Base-by-base conservation (phyloP, 2,329 filamentous ascomycete species). In the Fusarium euwallaceae region DNA sequence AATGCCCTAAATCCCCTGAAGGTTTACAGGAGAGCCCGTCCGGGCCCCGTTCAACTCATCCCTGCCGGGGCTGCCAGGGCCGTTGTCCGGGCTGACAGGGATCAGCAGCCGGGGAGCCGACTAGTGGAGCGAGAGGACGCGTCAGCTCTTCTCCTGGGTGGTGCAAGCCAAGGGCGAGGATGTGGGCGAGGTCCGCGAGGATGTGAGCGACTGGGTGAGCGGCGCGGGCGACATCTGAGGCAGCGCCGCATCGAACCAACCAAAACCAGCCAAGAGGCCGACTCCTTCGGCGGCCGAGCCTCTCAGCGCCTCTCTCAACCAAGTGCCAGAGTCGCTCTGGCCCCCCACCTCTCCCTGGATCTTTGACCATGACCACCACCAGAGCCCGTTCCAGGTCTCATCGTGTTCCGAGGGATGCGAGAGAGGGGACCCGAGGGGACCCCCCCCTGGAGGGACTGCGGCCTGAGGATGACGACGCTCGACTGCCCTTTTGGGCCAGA, bases 391-490 rank as follows among this genome's bases (percentile, higher is more conserved):
- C 64, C 56, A 61, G 39, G 56, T 61, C 56, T 53, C 64, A 61
- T 61, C 48, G 43, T 51, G 29, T 72, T 60, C 45, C 69, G 60
- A 59, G 60, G 61, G 62, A 66, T 60, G 53, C 71, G 64, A 67
- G 65, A 67, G 27, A 37, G 32, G 45, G 37, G 24, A 61, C 32
- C 32, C 32, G 32, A 34, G 34, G 32, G 55, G 8, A 22, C 32
- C 51, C 55, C 29, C 29, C 53, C 34, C 51, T 51, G 63, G 65
- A 41, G 69, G 41, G 36, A 58, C 76, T 79, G 77, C 77, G 76
- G 78, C 76, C 76, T 79, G 70, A 74, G 78, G 78, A 79, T 80
- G 79, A 80, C 79, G 79, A 80, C 79, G 79, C 78, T 75, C 69
- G 71, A 69, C 70, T 75, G 61, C 77, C 76, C 66, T 45, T 78